A percentile compares a stretch with the other conserved stretches of the same genome.
Conservation (phyloP, 1,139 yeast species). For the Saccharomyces hybrid region DNA sequence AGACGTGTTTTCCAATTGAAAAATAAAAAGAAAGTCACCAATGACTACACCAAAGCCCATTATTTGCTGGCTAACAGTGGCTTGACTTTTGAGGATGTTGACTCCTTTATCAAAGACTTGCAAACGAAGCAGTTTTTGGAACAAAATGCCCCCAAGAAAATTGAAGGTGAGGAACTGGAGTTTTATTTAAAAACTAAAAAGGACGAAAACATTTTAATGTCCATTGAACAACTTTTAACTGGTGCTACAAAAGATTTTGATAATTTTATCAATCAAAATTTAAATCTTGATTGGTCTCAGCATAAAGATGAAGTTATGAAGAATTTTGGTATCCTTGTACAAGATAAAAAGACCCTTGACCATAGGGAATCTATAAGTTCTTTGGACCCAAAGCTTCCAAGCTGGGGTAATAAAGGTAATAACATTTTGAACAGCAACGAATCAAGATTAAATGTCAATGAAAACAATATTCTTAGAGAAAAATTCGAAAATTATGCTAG, state of each 20-base stretch:
- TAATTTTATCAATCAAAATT: conserved; percentile 59
- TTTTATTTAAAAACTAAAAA: conserved; percentile 57
- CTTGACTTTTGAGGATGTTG: conserved; percentile 79
- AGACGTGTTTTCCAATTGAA: conserved; percentile 60
- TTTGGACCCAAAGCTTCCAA: conserved; percentile 26
- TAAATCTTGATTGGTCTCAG: conserved; percentile 76
- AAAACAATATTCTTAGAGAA: conserved; percentile 38
- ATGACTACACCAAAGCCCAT: conserved; percentile 75
- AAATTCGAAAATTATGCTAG: conserved; percentile 70
- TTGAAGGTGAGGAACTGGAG: conserved; percentile 38
- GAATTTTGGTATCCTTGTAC: conserved; percentile 46
- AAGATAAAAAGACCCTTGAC: conserved; percentile 30
- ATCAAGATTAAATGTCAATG: conserved; percentile 36
- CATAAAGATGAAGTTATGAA: conserved; percentile 66
- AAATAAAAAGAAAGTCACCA: conserved; percentile 32
- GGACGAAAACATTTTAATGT: conserved; percentile 72
- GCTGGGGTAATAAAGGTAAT: conserved; percentile 30
- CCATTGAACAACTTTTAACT: conserved; percentile 74
- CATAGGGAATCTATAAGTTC: not conserved
- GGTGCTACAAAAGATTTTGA: conserved; percentile 82
- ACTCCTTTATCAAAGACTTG: conserved; percentile 47
- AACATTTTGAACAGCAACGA: conserved; percentile 31
- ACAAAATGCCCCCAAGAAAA: conserved; percentile 13
- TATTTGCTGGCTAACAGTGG: conserved; percentile 87
- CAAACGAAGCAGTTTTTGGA: conserved; percentile 21